phyloP scores from a whole-genome alignment of 2,329 filamentous ascomycete genomes.

The Botrytis porri region DNA sequence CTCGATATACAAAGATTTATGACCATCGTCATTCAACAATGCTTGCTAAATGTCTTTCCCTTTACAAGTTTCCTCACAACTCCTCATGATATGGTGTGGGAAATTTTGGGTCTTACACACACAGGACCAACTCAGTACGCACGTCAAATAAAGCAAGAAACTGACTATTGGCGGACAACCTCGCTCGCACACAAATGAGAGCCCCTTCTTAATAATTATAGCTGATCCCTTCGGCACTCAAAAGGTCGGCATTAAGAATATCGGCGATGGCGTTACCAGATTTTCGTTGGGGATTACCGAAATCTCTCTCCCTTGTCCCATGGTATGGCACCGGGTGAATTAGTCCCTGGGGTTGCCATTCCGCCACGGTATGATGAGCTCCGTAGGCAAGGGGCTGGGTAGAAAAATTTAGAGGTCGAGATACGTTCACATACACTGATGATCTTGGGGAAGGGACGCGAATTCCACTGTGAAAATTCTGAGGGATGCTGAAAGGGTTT shows the following conservation, averaged over 20 bases:
- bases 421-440: background rate
- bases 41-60: background rate
- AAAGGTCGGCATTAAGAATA: background rate
- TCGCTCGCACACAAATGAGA: background rate
- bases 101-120: background rate
- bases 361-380: background rate
- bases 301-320: background rate
- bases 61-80: background rate
- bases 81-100: background rate
- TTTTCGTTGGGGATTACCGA: background rate
- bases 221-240: background rate
- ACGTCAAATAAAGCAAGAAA: background rate
- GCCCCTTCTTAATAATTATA: background rate
- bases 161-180: background rate
- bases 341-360: background rate
- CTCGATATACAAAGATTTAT: background rate
- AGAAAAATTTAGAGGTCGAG: background rate
- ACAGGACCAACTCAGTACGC: background rate
- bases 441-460: background rate
- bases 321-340: background rate
- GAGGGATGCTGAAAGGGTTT: background rate
- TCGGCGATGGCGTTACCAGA: background rate
- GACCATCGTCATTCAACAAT: background rate
- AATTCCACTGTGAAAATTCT: background rate
- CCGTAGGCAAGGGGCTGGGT: background rate